Base-by-base conservation (phyloP, 805 yeast species). In the Nakazawaea holstii region DNA sequence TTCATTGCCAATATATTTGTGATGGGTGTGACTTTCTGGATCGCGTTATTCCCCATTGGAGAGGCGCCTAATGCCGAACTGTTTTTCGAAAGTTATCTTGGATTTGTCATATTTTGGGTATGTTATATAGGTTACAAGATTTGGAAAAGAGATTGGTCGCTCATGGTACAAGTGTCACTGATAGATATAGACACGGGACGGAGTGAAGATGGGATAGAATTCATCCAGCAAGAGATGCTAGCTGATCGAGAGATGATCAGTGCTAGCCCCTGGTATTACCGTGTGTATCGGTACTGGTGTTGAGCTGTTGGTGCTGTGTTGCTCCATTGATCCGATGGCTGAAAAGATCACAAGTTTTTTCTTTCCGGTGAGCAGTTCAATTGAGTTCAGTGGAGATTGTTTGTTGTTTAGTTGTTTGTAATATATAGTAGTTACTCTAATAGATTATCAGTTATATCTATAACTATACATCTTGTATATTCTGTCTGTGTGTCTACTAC, bases 11-110 rank as follows among this genome's bases (percentile, higher is more conserved):
- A 69, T 41, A 37, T 66, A 8, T 42, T 69, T 10, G 69, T 75
- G 47, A 57, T 76, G n/a, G 58, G 62, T 39, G 69, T 73, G 5
- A 79, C 75, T 60, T 65, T 76, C 49, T 74, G 78, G 78, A 59
- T 74, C 29, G 74, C 79, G 0, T 52, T 74, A 26, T 71, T 61
- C 54, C 80, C 80, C 49, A 64, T 66, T 4, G 59, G 48, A 1
- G 49, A 49, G 14, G 55, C 69, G 33, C 62, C 65, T 40, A 48
- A 55, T 13, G 69, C 69, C 8, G 58, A 62, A 39, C 57, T 51
- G 20, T 75, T 76, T 59, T 73, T 77, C 57, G 66, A 67, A 52
- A 65, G 69, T 39, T 74, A 71, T 55, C 58, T 77, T 46, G 78
- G 79, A 29, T 68, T 70, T 49, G 73, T 74, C n/a, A 72, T 77